Evolutionary conservation across 768 basidiomycete species (phyloP), one percentile per base, ranked within the genome.

Genomic region (Podaxis pistillaris): DNA sequence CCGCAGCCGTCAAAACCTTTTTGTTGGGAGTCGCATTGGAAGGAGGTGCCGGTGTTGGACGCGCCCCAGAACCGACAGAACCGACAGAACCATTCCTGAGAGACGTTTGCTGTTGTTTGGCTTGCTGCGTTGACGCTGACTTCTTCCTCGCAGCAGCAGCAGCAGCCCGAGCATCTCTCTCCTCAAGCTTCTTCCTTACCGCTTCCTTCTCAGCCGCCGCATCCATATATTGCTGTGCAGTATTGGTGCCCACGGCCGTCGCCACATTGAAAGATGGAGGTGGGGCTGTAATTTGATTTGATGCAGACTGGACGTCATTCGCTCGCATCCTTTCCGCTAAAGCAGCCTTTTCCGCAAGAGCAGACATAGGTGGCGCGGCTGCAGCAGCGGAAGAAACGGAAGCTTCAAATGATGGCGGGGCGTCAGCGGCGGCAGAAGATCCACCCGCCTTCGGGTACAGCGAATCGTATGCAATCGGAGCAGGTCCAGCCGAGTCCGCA

Each of bases 261-360:
- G 58, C 65, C 6, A 67, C 61, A 24, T 62, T 11, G 67, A 67
- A 46, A 22, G 62, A 24, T 28, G 62, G 62, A 13, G 66, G 64
- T 13, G 63, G 60, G 3, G 56, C 22, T 17, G n/a, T 6, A 3
- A 13, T 13, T 56, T 46, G 47, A 17, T 38, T 38, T 11, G 65
- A 12, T 19, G 58, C 40, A 4, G 64, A 37, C 60, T 83, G 86
- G 6, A 81, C 84, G 63, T 88, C 91, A 65, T 83, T 90, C 15
- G 80, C 82, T 37, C 81, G 77, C 47, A 88, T 82, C 12, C 49
- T 36, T 28, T 59, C 49, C 9, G 58, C 58, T 60, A 92, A 65
- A 22, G 81, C 76, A 68, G 91, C 91, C 71, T 94, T 94, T 72
- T 94, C 92, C 5, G 82, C 75, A 15, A 81, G 67, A 53, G 75